phyloP scores from a whole-genome alignment of 2,329 filamentous ascomycete genomes.

The Fusarium secorum region DNA sequence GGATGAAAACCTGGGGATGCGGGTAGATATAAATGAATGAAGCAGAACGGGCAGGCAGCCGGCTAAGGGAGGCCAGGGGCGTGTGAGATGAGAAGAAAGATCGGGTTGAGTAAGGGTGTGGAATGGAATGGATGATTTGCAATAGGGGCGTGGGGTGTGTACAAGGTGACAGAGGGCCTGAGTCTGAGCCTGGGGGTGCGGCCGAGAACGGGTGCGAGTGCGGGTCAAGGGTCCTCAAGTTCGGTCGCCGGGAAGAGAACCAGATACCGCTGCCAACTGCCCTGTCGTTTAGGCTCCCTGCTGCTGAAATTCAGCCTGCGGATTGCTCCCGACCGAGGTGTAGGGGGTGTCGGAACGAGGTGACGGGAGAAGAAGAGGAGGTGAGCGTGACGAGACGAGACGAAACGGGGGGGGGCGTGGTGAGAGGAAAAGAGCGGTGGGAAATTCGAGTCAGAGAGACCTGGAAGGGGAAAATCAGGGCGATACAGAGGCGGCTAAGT shows the following conservation, averaged over 20 bases:
- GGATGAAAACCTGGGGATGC: conserved; percentile 37
- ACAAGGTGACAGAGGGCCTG: background rate
- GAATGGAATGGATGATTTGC: conserved; percentile 31
- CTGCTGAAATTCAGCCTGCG: conserved; percentile 13
- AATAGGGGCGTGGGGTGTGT: conserved; percentile 8
- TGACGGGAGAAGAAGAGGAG: background rate
- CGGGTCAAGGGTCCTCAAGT: conserved; percentile 26
- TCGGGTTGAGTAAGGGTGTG: conserved; percentile 26
- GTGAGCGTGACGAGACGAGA: background rate
- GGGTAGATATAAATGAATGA: conserved; percentile 42
- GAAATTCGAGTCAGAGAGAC: conserved; percentile 16
- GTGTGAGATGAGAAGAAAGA: conserved; percentile 24
- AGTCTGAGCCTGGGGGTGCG: conserved; percentile 10
- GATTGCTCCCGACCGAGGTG: conserved; percentile 19
- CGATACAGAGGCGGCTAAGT: conserved; percentile 24
- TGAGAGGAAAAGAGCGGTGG: conserved; percentile 32
- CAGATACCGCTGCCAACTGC: conserved; percentile 1
- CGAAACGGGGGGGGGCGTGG: conserved; percentile 12
- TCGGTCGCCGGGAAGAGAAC: conserved; percentile 25
- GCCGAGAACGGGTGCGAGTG: conserved; percentile 20
- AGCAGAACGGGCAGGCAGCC: conserved; percentile 39
- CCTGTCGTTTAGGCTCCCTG: conserved; percentile 12
- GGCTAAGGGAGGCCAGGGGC: conserved; percentile 35
- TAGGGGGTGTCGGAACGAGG: background rate
- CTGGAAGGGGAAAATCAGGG: conserved; percentile 18